Evolutionary conservation across 2,329 filamentous ascomycete genomes (phyloP), one percentile per base, ranked within the genome.

Genomic region (Coniella lustricola): DNA sequence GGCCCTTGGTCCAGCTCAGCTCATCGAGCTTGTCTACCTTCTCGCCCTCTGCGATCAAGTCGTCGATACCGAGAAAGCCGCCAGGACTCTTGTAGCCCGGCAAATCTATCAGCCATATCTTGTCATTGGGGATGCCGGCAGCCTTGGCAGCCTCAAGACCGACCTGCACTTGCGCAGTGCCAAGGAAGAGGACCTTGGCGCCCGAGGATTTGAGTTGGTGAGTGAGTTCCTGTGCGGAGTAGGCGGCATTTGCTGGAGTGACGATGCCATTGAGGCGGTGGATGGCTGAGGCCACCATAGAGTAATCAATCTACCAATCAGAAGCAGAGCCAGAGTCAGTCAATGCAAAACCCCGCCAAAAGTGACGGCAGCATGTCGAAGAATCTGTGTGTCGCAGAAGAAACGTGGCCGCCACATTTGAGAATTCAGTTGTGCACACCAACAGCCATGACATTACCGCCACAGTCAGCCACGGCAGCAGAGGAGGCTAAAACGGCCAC

Each of bases 221-320:
- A 56, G 81, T 79, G 44, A 90, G 71, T 62, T 91, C 87, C 3
- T 71, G 64, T 4, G 76, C 74, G 10, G 81, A 85, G 64, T 89
- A 90, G 3, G 81, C 82, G 12, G 86, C 85, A 62, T 87, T 90
- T 48, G 85, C 86, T 2, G 85, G 84, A 0, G 82, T 84, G 49
- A 83, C 76, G 49, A 91, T 75, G 52, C 85, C 87, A n/a, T 81
- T 81, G 13, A 90, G 67, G 49, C 84, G 76, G 62, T 91, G 87
- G 14, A 86, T 75, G 3, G 87, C 84, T 75, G 86, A 88, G 34
- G 78, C 79, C 25, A 89, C 67, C 4, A 85, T 79, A 52, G 90
- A 68, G 46, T 84, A 87, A 64, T 93, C 87, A 54, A 93, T 81
- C 79, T 87, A 49, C 12, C 7, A 21, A 14, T 5, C 10, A 5